Base-by-base conservation (phyloP, 345 rosid species). In the Corymbia maculata region DNA sequence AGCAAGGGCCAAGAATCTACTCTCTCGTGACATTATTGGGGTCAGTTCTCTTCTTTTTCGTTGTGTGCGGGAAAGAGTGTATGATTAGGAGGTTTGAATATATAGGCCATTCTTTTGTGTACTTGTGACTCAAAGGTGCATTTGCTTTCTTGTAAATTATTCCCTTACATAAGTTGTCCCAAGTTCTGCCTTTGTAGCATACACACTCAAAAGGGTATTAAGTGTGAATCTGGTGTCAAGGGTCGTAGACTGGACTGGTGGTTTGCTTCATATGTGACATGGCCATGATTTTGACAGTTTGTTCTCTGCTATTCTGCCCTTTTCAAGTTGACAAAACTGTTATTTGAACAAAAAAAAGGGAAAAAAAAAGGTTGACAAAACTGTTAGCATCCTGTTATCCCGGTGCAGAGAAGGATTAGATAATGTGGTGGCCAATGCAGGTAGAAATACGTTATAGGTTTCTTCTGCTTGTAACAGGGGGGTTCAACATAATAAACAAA, bases 1-100 rank as follows among this genome's bases (percentile, higher is more conserved):
- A 92, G 89, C 84, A 90, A 93, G 90, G 95, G 85, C 87, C 94
- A 93, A 85, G 91, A 89, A 64, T 24, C 90, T n/a, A 79, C 66
- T 89, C 88, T 86, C 80, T 87, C 90, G 13, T 86, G 85, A 86
- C 61, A 85, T 52, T 51, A 36, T 55, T 51, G 61, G 26, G 55
- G 47, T 30, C 87, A 17, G 28, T 85, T 52, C 30, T 86, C 79
- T 44, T 55, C 57, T 28, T 53, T n/a, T 55, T 55, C 79, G n/a
- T 75, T 19, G 42, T 36, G 82, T 75, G 14, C 24, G 4, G 82
- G 49, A 75, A 75, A 75, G 82, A 75, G 82, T 42, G 82, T 75
- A 75, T 42, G 82, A 75, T 75, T 75, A 42, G 49, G 82, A 75
- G 24, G 82, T 36, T 36, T 36, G 82, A 75, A 49, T 12, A 19